Base-by-base conservation (phyloP, 2,329 filamentous ascomycete species). In the Penicillium sp. region DNA sequence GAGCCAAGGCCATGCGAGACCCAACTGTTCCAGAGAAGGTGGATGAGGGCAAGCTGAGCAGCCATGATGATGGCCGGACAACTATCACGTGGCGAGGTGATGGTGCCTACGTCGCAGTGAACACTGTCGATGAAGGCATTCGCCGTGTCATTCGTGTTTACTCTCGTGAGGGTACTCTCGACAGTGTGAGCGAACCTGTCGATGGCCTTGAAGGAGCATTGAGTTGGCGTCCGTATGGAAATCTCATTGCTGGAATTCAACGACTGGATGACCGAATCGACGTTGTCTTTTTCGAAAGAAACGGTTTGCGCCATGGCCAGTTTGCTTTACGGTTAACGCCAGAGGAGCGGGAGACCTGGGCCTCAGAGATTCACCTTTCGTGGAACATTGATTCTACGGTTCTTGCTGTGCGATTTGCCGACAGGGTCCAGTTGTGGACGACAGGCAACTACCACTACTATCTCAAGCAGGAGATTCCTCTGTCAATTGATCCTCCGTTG, bases 371-470 rank as follows among this genome's bases (percentile, higher is more conserved):
- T 46, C 71, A 73, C 27, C 73, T 98, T 11, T 78, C 80, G 41
- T 98, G 93, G 93, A 98, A 96, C 63, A 78, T 82, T 4, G 91
- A 98, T 65, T 98, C 93, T 0, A 91, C 84, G 1, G 88, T 95
- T 0, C 76, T 98, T 39, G 90, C 91, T 5, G 84, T 96, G n/a
- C 76, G 81, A 1, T 81, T 90, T 57, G 74, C 75, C 29, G 81
- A 90, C 54, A 79, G 82, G 47, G 73, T 93, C n/a, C 93, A 98
- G 64, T 74, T 98, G 1, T 98, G 93, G 93, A 95, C 90, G 0
- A 95, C 86, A 78, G 87, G 89, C 18, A 98, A 98, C 66, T 98
- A 98, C 59, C 88, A 97, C 65, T 98, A 93, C 81, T 97, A 97
- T 66, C 76, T 98, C 12, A 98, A 98, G 72, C 90, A 95, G 66